These are phyloP conservation scores for Linnemannia zychae DNA, from an alignment of 192 early-diverging fungal genomes.

Conservation along the genomic window DNA sequence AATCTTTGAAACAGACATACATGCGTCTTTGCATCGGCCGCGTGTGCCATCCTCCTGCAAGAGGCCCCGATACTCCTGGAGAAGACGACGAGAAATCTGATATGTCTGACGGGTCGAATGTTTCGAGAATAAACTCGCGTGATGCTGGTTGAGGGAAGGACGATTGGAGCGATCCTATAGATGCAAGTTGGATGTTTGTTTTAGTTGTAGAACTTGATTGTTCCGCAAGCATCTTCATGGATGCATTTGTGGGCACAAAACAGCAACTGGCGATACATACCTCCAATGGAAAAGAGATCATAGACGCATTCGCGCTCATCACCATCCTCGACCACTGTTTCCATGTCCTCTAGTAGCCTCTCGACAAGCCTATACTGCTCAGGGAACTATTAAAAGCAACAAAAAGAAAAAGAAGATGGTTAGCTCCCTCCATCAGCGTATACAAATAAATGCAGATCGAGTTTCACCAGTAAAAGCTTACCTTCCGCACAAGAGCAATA, in stretches of 20 bases:
- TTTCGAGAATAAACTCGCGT: constrained; percentile 68
- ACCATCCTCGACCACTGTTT: constrained; percentile 62
- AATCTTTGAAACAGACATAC: constrained; percentile 55
- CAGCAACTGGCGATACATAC: constrained; percentile 31
- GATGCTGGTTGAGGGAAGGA: constrained; percentile 64
- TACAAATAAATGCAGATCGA: too few species aligned
- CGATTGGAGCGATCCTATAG: constrained; percentile 54
- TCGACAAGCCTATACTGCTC: constrained; percentile 71
- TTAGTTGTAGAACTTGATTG: neutral
- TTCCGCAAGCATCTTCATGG: too few species aligned
- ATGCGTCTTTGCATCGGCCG: constrained; percentile 39
- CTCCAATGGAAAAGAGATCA: constrained; percentile 67
- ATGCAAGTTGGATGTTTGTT: neutral
- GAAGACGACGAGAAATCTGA: neutral
- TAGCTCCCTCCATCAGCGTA: too few species aligned
- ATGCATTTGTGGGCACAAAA: constrained; percentile 4
- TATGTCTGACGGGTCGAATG: constrained; percentile 10
- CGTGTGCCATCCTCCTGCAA: constrained; percentile 7
- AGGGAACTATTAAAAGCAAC: constrained; percentile 69
- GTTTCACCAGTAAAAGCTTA: too few species aligned
- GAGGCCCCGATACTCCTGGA: neutral
- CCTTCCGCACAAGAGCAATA: constrained; percentile 69
- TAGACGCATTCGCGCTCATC: constrained; percentile 69
- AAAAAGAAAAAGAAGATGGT: constrained; percentile 6
- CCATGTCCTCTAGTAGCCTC: constrained; percentile 57